Conservation (phyloP, 768 basidiomycete genomes). For the Russula sp. region DNA sequence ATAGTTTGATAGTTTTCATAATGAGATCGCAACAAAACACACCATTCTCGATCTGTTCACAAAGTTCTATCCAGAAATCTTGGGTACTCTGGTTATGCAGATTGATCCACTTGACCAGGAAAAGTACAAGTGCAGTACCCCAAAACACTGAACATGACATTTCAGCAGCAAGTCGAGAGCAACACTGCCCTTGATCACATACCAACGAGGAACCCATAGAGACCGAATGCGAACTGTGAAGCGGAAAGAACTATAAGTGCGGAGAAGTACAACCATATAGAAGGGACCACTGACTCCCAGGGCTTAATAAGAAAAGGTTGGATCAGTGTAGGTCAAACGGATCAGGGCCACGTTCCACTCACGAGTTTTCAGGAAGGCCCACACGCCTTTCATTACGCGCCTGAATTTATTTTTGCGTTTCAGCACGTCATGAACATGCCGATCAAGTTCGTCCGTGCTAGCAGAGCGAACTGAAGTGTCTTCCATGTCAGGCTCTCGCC, state of each 20-base stretch:
- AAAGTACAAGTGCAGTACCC: constrained; percentile 78
- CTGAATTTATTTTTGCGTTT: constrained; percentile 50
- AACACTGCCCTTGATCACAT: constrained; percentile 20
- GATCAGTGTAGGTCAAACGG: not conserved
- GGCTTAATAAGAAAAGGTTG: constrained; percentile 33
- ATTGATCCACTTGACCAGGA: constrained; percentile 61
- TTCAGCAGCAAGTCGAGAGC: not conserved
- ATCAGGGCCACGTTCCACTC: constrained; percentile 25
- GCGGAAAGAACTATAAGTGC: not conserved
- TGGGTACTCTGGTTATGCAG: constrained; percentile 60
- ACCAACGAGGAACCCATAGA: constrained; percentile 75
- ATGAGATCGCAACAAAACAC: constrained; percentile 1
- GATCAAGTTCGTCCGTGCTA: constrained; percentile 45
- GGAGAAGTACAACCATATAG: not conserved
- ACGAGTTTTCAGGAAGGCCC: constrained; percentile 84
- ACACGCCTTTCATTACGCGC: constrained; percentile 59
- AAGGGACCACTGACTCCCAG: constrained; percentile 48
- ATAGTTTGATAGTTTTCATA: not conserved
- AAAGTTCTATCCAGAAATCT: constrained; percentile 77
- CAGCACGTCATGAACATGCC: constrained; percentile 73
- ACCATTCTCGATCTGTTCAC: constrained; percentile 74
- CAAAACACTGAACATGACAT: constrained; percentile 53
- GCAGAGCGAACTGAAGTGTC: constrained; percentile 34
- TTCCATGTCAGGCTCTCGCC: constrained; percentile 20
- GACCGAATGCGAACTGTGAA: constrained; percentile 48